Base-by-base conservation (phyloP, 495 filamentous ascomycete species). In the Aspergillus ostianus region DNA sequence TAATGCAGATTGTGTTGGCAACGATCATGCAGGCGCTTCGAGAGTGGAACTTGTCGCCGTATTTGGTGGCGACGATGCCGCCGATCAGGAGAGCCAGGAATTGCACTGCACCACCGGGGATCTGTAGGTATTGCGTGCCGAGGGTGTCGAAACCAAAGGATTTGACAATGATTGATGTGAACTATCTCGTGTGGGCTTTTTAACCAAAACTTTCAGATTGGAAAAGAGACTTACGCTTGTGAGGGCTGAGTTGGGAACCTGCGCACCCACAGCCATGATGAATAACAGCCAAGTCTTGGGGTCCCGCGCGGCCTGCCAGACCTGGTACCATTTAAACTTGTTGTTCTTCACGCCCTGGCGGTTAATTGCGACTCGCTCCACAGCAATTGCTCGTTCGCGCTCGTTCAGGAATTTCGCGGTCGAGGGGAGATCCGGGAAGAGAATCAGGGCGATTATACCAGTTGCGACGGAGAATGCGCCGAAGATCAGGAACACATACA, bases 61-160 rank as follows among this genome's bases (percentile, higher is more conserved):
- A 78, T 50, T 82, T 80, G 0, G 70, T 65, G 8, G 72, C 75
- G 4, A 80, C 72, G 60, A 76, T 54, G 27, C 76, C 70, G 36
- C 77, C 56, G 10, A 70, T 47, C 13, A 80, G 47, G 2, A 72
- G 67, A 13, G 76, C 67, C 8, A 76, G 54, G 51, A 75, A 76
- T 4, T 79, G 71, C 9, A 76, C 75, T 1, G 75, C 77, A 10
- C 75, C 73, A n/a, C 73, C 73, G 9, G 75, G 73, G 55, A 84
- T 84, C 55, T 83, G 80, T 4, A 82, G 68, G 51, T 81, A 84
- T 59, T 83, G 81, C 0, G 80, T 82, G n/a, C 79, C 73, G 17
- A 84, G 76, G 0, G 79, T 80, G 27, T 78, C 73, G 64, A 85
- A 82, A 9, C 82, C 83, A 57, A 85, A 84, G 15, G 73, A 75